phyloP scores from a whole-genome alignment of 225 moss, liverwort and hornwort species.

The Sphagnum contortum region DNA sequence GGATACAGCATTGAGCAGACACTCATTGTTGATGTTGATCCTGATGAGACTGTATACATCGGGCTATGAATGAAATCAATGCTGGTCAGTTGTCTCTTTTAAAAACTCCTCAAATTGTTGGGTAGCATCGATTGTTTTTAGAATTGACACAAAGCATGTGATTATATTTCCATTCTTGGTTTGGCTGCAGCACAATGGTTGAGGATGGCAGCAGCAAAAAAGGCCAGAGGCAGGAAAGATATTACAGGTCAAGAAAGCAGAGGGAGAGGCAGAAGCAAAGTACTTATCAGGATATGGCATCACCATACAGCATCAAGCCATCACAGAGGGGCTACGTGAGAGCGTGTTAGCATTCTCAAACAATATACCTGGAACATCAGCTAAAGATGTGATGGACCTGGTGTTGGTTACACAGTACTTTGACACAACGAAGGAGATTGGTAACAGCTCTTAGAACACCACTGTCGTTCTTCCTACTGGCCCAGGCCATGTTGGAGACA shows the following conservation, averaged over 20 bases:
- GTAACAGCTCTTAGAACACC: constrained; percentile 63
- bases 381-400: constrained; percentile 96
- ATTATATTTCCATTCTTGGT: too few relatives aligned
- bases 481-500: constrained; percentile 71
- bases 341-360: constrained; percentile 76
- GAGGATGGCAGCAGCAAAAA: constrained; percentile 63
- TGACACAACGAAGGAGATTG: constrained; percentile 98
- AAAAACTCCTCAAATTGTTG: background rate
- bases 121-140: background rate
- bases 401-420: constrained; percentile 93
- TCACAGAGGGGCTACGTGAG: constrained; percentile 84
- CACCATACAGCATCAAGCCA: constrained; percentile 88
- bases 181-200: constrained; percentile 50
- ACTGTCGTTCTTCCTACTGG: constrained; percentile 92
- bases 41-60: constrained; percentile 64
- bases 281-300: constrained; percentile 78
- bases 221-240: constrained; percentile 85
- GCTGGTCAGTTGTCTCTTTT: constrained; percentile 39
- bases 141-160: too few relatives aligned
- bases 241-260: constrained; percentile 58
- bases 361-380: constrained; percentile 79
- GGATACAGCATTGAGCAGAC: constrained; percentile 93
- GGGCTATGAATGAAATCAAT: constrained; percentile 99
- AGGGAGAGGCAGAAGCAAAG: constrained; percentile 87
- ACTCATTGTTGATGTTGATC: constrained; percentile 85